Conservation (phyloP, 2,329 filamentous ascomycete species). For the Trichoderma asperellum region DNA sequence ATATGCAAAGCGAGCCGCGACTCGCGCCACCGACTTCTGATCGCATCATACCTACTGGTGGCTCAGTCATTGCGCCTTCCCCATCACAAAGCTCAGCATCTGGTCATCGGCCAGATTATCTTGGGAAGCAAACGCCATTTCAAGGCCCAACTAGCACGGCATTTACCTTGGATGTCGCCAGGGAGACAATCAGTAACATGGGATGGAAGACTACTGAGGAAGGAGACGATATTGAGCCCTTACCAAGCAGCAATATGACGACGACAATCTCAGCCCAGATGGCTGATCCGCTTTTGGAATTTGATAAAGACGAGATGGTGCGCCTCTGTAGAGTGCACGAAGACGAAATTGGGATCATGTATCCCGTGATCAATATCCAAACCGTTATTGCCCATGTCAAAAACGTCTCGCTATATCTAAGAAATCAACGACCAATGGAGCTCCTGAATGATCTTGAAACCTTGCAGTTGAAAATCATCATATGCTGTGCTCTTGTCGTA, state of each 20-base stretch:
- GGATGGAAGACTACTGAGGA: constrained; percentile 73
- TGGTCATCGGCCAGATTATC: constrained; percentile 49
- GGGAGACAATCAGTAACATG: constrained; percentile 86
- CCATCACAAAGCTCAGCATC: constrained; percentile 48
- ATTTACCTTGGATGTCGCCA: constrained; percentile 85
- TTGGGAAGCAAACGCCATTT: constrained; percentile 66
- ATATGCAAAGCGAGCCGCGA: constrained; percentile 62
- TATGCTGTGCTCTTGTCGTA: constrained; percentile 76
- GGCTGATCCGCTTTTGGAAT: constrained; percentile 77
- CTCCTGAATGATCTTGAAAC: constrained; percentile 58
- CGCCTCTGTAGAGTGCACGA: constrained; percentile 80
- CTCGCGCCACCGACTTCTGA: constrained; percentile 40
- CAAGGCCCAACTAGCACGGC: constrained; percentile 83
- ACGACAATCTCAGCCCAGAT: constrained; percentile 43
- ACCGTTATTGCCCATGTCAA: constrained; percentile 71
- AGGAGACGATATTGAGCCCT: constrained; percentile 59
- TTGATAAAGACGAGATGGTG: constrained; percentile 78
- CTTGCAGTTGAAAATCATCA: constrained; percentile 77
- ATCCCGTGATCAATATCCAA: constrained; percentile 79
- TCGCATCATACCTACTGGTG: constrained; percentile 42
- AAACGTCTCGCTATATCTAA: constrained; percentile 70
- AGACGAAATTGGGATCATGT: constrained; percentile 91
- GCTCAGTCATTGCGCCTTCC: constrained; percentile 45
- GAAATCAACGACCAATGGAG: constrained; percentile 41
- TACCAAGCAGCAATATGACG: constrained; percentile 32